Evolutionary conservation across 2,329 filamentous ascomycete genomes (phyloP).

Genomic region (Fusarium illudens): DNA sequence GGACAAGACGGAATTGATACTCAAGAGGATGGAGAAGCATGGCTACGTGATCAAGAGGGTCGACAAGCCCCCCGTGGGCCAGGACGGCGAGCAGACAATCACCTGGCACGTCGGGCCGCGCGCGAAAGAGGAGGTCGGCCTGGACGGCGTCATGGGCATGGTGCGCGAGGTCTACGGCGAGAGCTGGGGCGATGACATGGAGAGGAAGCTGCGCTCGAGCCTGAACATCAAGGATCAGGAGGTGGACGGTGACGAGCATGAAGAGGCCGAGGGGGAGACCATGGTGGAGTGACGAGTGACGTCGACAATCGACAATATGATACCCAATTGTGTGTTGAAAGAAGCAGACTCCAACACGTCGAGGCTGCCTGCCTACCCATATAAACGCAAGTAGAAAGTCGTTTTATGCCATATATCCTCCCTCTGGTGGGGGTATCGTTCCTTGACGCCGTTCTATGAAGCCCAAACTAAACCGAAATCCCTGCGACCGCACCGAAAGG

Average conservation of each 20-base stretch:
- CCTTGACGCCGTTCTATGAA: constrained; percentile 32
- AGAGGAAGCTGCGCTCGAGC: constrained; percentile 68
- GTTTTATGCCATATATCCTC: constrained; percentile 6
- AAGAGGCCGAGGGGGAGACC: constrained; percentile 26
- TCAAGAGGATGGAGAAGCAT: constrained; percentile 80
- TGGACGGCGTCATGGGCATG: constrained; percentile 77
- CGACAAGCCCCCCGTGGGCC: constrained; percentile 63
- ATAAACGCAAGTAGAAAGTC: neutral
- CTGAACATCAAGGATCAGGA: constrained; percentile 59
- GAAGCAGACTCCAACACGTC: neutral
- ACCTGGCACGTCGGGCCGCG: constrained; percentile 88
- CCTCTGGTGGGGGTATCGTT: constrained; percentile 37
- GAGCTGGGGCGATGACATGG: constrained; percentile 59
- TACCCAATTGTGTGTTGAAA: constrained; percentile 26
- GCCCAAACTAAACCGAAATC: constrained; percentile 7
- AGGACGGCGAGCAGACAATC: constrained; percentile 76
- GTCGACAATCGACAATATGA: constrained; percentile 22
- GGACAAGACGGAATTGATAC: constrained; percentile 77
- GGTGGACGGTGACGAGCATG: constrained; percentile 39
- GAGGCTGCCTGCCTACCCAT: neutral
- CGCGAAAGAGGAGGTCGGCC: constrained; percentile 84
- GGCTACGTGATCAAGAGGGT: constrained; percentile 81
- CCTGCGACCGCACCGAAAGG: neutral
- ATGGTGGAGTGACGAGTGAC: constrained; percentile 1
- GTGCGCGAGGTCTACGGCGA: constrained; percentile 69